These are phyloP conservation scores for Ustilago tritici DNA, from an alignment of 1,284 basidiomycete species.

Conservation along the genomic window DNA sequence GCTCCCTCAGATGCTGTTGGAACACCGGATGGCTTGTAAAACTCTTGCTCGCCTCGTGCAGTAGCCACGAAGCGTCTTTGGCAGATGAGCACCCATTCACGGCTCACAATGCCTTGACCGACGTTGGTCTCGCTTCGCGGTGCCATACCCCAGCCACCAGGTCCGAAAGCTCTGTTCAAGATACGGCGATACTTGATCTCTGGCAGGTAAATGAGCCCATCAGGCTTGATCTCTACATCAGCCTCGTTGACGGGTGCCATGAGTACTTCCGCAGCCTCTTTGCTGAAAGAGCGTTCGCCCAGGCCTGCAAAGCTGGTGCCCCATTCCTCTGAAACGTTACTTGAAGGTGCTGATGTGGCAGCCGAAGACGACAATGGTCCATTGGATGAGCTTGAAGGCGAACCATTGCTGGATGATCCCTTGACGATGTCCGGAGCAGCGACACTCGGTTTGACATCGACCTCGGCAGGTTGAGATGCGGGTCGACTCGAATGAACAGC, in stretches of 20 bases:
- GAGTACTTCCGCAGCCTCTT: slow-evolving; percentile 80
- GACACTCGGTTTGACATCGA: slow-evolving; percentile 36
- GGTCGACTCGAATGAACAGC: slow-evolving; percentile 57
- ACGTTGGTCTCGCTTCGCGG: slow-evolving; percentile 88
- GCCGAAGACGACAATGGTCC: slow-evolving; percentile 11
- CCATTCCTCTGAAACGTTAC: slow-evolving; percentile 75
- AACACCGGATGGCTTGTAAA: slow-evolving; percentile 90
- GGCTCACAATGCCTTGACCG: slow-evolving; percentile 82
- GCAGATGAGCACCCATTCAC: slow-evolving; percentile 95
- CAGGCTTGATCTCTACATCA: slow-evolving; percentile 95
- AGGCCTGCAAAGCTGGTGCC: slow-evolving; percentile 87
- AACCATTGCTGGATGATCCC: slow-evolving; percentile 16
- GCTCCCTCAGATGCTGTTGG: slow-evolving; percentile 94
- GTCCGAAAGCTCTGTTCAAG: slow-evolving; percentile 93
- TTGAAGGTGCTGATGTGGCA: slow-evolving; percentile 15
- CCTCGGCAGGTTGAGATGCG: slow-evolving; percentile 39
- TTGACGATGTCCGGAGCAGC: slow-evolving; percentile 50
- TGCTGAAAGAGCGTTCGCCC: slow-evolving; percentile 81
- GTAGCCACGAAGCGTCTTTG: slow-evolving; percentile 89
- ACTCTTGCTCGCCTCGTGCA: slow-evolving; percentile 95
- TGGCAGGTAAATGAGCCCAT: slow-evolving; percentile 93
- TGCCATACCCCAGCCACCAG: slow-evolving; percentile 96
- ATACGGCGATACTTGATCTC: slow-evolving; percentile 98
- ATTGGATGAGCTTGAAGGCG: slow-evolving; percentile 15
- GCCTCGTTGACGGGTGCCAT: slow-evolving; percentile 80